These are phyloP conservation scores for Mycena galericulata DNA, from an alignment of 768 basidiomycete genomes.

Conservation along the genomic window DNA sequence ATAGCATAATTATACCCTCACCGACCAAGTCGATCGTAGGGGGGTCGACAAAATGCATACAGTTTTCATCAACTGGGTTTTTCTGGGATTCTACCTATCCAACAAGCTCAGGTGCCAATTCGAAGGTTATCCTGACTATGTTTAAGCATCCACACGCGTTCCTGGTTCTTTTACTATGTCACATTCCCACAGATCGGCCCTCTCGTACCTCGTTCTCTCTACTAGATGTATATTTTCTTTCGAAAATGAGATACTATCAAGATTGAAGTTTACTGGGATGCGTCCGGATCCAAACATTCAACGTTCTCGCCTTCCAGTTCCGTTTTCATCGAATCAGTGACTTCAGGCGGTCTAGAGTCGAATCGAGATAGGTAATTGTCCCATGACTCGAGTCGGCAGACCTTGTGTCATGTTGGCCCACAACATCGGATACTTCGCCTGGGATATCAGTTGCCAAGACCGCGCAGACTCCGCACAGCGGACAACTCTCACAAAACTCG, in stretches of 20 bases:
- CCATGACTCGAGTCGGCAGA: slow-evolving; percentile 17
- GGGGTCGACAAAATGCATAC: too few relatives aligned
- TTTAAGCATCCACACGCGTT: too few relatives aligned
- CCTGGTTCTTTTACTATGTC: too few relatives aligned
- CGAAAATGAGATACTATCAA: background rate
- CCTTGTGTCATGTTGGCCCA: background rate
- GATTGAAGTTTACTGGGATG: background rate
- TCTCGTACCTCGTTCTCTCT: too few relatives aligned
- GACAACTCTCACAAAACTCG: background rate
- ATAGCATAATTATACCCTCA: too few relatives aligned
- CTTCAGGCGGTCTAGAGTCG: background rate
- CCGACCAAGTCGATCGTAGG: too few relatives aligned
- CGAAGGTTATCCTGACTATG: too few relatives aligned
- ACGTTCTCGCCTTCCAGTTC: background rate
- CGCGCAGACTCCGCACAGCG: background rate
- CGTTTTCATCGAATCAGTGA: slow-evolving; percentile 4
- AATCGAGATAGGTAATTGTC: background rate
- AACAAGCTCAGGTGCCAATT: too few relatives aligned
- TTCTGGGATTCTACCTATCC: too few relatives aligned
- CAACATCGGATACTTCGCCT: background rate
- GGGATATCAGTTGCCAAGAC: background rate
- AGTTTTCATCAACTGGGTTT: too few relatives aligned
- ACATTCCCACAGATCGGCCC: too few relatives aligned
- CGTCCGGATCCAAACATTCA: background rate
- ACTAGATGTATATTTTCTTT: too few relatives aligned